A percentile compares a stretch with the other conserved stretches of the same genome.
Conservation (phyloP, 495 filamentous ascomycete species). For the Pyrenopolyporus hunteri region DNA sequence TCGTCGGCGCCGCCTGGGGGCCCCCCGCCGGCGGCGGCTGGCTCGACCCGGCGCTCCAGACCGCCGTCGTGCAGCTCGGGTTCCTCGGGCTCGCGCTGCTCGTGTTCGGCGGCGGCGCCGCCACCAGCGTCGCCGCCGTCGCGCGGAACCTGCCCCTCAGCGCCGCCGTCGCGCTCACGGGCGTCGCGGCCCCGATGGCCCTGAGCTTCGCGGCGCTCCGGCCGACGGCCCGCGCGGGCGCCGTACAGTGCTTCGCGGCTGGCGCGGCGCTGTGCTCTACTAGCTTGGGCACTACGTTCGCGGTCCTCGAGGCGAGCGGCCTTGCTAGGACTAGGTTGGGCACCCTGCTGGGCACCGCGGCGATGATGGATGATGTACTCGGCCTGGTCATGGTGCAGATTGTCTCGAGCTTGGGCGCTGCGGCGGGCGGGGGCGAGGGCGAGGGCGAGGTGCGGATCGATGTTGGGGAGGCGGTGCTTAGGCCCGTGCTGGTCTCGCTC, state of each 20-base stretch:
- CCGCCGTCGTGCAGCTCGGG: constrained; percentile 69
- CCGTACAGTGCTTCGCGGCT: constrained; percentile 72
- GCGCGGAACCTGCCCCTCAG: constrained; percentile 66
- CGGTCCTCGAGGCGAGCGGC: constrained; percentile 65
- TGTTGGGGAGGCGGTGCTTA: constrained; percentile 54
- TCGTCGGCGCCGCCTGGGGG: constrained; percentile 75
- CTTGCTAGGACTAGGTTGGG: constrained; percentile 68
- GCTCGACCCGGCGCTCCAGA: constrained; percentile 59
- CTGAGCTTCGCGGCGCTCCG: constrained; percentile 66
- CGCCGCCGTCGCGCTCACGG: constrained; percentile 64
- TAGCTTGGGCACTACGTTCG: constrained; percentile 79
- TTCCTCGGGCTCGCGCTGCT: constrained; percentile 78
- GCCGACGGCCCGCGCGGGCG: constrained; percentile 44
- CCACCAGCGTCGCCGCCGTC: constrained; percentile 62
- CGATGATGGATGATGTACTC: constrained; percentile 84
- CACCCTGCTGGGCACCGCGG: constrained; percentile 70
- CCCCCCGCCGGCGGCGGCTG: constrained; percentile 56
- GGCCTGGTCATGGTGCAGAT: constrained; percentile 82
- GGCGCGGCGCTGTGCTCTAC: constrained; percentile 80
- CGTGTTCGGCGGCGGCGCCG: constrained; percentile 77
- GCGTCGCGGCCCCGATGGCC: constrained; percentile 68
- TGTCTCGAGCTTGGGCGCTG: constrained; percentile 53
- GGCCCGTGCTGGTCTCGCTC: constrained; percentile 64
- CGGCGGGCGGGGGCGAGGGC: constrained; percentile 18
- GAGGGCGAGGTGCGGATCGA: constrained; percentile 39